These are phyloP conservation scores for Pyrrhoderma lamaoense DNA, from an alignment of 1,284 basidiomycete genomes.

Conservation along the genomic window DNA sequence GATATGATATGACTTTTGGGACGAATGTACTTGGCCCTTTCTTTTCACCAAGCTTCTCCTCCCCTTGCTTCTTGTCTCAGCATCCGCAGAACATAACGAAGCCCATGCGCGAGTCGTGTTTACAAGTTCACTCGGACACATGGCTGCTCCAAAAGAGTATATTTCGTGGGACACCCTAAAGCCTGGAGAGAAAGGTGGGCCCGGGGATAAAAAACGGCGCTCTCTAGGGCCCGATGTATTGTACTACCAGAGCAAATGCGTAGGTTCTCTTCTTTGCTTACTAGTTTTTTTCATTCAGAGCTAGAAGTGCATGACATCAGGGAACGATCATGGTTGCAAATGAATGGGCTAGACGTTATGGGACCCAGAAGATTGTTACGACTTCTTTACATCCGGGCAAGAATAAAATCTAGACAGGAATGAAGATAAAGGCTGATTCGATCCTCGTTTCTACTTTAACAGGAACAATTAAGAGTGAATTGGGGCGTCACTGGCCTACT, in stretches of 20 bases:
- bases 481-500: constrained; percentile 13
- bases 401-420: neutral
- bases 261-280: constrained; percentile 1
- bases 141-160: constrained; percentile 9
- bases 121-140: constrained; percentile 25
- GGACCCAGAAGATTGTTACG: constrained; percentile 25
- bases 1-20: constrained; percentile 24
- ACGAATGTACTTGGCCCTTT: constrained; percentile 25
- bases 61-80: constrained; percentile 29
- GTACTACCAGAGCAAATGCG: constrained; percentile 35
- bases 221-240: constrained; percentile 22
- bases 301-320: constrained; percentile 9
- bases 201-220: constrained; percentile 16
- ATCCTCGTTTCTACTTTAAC: constrained; percentile 5
- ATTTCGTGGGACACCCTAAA: constrained; percentile 16
- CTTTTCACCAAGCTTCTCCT: constrained; percentile 35
- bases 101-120: constrained; percentile 33
- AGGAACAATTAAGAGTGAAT: constrained; percentile 13
- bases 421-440: constrained; percentile 11
- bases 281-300: neutral
- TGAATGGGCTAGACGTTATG: constrained; percentile 25
- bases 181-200: constrained; percentile 2
- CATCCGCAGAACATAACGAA: constrained; percentile 18
- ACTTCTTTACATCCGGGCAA: constrained; percentile 27
- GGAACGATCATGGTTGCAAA: constrained; percentile 28